A percentile compares a stretch with the other conserved stretches of the same genome.
Conservation (phyloP, 345 rosid species). For the Punica granatum region DNA sequence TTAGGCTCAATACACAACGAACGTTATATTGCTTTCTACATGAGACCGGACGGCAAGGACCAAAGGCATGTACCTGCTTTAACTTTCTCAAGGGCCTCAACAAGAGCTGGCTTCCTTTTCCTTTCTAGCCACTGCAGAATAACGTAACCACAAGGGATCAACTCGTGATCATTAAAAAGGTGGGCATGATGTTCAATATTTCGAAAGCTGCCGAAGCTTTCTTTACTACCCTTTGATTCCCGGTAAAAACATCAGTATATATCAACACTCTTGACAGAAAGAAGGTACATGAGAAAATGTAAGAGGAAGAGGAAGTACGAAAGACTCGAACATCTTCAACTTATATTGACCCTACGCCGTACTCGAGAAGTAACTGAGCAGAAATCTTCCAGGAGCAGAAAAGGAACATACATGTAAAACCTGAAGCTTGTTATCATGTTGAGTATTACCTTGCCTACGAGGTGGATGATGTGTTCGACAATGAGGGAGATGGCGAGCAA, state of each 20-base stretch:
- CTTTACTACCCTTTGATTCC: no score
- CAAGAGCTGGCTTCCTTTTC: slow-evolving; percentile 52
- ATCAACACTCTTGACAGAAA: no score
- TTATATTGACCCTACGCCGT: no score
- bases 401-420: no score
- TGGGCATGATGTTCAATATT: neutral
- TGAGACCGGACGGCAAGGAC: neutral
- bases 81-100: slow-evolving; percentile 84
- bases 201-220: neutral
- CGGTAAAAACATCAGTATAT: neutral
- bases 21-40: neutral
- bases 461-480: slow-evolving; percentile 25
- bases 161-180: neutral
- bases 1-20: neutral
- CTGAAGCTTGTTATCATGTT: no score
- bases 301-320: no score
- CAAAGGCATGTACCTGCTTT: slow-evolving; percentile 21
- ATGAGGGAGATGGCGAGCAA: slow-evolving; percentile 26
- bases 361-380: no score
- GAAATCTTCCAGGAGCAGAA: no score
- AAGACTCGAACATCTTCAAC: no score
- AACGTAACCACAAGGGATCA: no score
- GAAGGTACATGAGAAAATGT: no score
- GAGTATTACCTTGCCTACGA: slow-evolving; percentile 19
- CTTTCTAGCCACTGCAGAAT: slow-evolving; percentile 54